A percentile compares a stretch with the other conserved stretches of the same genome.
Conservation (phyloP, 169 alveolate species). For the Plasmodium yoelii region DNA sequence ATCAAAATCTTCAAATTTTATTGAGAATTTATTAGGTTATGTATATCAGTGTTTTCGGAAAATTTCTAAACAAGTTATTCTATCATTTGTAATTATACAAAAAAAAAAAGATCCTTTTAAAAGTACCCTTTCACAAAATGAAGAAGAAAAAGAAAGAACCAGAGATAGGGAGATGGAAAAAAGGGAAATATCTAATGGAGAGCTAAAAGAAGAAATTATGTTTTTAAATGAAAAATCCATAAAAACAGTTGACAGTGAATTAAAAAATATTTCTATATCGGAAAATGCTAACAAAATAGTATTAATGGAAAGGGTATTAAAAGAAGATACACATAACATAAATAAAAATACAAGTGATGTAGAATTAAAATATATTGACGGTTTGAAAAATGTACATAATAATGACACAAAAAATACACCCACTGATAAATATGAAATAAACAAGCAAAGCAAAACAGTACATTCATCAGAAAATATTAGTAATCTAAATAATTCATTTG, state of each 20-base stretch:
- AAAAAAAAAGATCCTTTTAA: not conserved
- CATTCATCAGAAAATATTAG: not conserved
- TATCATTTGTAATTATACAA: slow-evolving; percentile 38
- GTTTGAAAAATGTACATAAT: not conserved
- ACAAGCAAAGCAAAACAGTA: not conserved
- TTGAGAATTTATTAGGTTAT: slow-evolving; percentile 59
- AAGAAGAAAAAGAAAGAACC: not conserved
- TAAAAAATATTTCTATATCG: not conserved
- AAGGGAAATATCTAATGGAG: not conserved
- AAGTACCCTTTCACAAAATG: not conserved
- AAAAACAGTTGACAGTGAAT: not conserved
- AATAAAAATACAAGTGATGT: slow-evolving; percentile 1
- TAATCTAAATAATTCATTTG: slow-evolving; percentile 1
- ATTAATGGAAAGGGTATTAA: not conserved
- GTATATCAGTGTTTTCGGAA: slow-evolving; percentile 68
- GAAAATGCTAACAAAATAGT: not conserved
- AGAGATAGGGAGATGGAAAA: not conserved
- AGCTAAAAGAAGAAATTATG: slow-evolving; percentile 4
- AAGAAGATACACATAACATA: slow-evolving; percentile 5
- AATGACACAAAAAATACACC: not conserved
- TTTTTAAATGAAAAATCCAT: not conserved
- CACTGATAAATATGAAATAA: slow-evolving; percentile 16
- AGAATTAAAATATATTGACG: not conserved
- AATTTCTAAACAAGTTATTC: slow-evolving; percentile 64
- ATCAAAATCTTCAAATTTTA: slow-evolving; percentile 47